A percentile compares a stretch with the other conserved stretches of the same genome.
These are phyloP conservation scores for Citrus maxima DNA, from an alignment of 345 rosid genomes.

Conservation along the genomic window DNA sequence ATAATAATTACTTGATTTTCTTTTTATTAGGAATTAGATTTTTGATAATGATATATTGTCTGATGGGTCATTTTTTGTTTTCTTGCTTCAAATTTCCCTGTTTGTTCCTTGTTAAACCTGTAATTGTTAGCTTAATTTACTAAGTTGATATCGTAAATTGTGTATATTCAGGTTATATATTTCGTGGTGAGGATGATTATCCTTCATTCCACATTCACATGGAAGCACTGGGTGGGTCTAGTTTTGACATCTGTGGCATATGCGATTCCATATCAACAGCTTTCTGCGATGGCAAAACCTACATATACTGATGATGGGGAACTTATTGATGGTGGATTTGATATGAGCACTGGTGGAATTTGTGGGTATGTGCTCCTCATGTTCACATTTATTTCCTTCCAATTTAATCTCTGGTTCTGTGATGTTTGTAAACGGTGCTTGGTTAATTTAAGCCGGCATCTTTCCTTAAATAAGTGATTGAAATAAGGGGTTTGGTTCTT, in stretches of 20 bases:
- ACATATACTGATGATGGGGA: conserved; percentile 65
- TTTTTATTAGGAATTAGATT: background rate
- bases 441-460: background rate
- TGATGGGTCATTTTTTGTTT: background rate
- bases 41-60: background rate
- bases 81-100: background rate
- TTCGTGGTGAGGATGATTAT: conserved; percentile 63
- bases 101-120: background rate
- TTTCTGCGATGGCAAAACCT: conserved; percentile 75
- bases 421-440: background rate
- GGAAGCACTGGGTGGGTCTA: conserved; percentile 83
- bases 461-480: background rate
- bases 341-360: conserved; percentile 87
- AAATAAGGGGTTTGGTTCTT: background rate
- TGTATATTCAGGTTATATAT: conserved; percentile 54
- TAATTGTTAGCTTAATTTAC: background rate
- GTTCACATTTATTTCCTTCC: background rate
- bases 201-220: conserved; percentile 61
- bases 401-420: background rate
- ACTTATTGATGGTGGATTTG: conserved; percentile 83
- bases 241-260: conserved; percentile 62
- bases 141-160: background rate
- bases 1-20: background rate
- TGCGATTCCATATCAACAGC: conserved; percentile 66
- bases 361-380: conserved; percentile 58